Conservation (phyloP, 768 basidiomycete genomes). For the Mycena capillaripes region DNA sequence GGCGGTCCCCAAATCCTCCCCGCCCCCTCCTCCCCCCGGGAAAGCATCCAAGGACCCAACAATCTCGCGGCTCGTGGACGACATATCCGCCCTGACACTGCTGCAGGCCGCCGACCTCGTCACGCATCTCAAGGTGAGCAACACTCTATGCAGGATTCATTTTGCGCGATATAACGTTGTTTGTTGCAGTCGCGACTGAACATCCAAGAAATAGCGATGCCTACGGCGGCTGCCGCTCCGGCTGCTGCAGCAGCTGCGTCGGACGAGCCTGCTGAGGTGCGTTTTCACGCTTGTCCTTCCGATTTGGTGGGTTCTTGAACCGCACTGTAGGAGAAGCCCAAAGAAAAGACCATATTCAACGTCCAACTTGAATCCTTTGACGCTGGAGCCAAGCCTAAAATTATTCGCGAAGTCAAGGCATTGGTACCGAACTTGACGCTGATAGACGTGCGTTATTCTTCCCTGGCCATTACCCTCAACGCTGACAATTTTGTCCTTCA, state of each 20-base stretch:
- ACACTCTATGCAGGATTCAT: background rate
- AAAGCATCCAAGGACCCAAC: slow-evolving; percentile 68
- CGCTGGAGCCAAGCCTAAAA: slow-evolving; percentile 91
- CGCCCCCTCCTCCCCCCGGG: slow-evolving; percentile 58
- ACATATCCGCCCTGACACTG: slow-evolving; percentile 89
- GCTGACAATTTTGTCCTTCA: background rate
- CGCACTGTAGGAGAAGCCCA: slow-evolving; percentile 85
- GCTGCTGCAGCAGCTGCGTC: slow-evolving; percentile 66
- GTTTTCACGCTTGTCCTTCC: slow-evolving; percentile 38
- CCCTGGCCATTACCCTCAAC: background rate
- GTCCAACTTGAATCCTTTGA: slow-evolving; percentile 97
- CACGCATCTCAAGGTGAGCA: slow-evolving; percentile 84
- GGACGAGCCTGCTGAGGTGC: slow-evolving; percentile 78
- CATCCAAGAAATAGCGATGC: slow-evolving; percentile 97
- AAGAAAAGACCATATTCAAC: slow-evolving; percentile 98
- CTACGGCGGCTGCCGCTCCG: slow-evolving; percentile 74
- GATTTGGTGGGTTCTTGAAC: background rate
- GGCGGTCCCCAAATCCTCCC: slow-evolving; percentile 54
- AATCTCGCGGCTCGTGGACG: slow-evolving; percentile 89
- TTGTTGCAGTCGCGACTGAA: slow-evolving; percentile 83
- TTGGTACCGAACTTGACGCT: slow-evolving; percentile 95
- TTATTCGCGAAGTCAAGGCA: slow-evolving; percentile 98
- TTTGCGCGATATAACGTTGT: slow-evolving; percentile 4
- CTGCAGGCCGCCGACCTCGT: slow-evolving; percentile 97
- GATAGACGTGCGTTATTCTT: slow-evolving; percentile 81